Conservation (phyloP, 1,284 basidiomycete genomes). For the Ganoderma sp. region DNA sequence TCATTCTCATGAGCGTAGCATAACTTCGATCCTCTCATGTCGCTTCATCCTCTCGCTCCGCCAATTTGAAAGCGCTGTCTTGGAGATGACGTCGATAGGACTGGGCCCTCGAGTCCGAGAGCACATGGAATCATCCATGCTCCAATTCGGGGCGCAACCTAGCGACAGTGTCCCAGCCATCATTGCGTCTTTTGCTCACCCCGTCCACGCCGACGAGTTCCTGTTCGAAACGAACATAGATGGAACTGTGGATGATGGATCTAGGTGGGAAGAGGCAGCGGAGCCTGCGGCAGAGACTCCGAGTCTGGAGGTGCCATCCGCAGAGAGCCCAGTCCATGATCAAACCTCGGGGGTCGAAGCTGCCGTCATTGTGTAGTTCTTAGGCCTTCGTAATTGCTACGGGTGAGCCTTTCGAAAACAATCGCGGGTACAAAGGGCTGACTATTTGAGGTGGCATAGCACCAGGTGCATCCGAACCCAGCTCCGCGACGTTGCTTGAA, state of each 20-base stretch:
- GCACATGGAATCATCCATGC: background rate
- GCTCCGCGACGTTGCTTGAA: too few relatives aligned
- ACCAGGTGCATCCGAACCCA: too few relatives aligned
- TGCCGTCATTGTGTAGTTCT: too few relatives aligned
- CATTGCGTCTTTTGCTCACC: background rate
- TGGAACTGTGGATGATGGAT: background rate
- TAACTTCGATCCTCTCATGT: background rate
- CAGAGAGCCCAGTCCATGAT: background rate
- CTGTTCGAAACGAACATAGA: background rate
- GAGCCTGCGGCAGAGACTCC: background rate
- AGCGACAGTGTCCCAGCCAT: background rate
- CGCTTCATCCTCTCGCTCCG: background rate
- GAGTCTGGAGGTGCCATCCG: background rate
- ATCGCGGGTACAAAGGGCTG: too few relatives aligned
- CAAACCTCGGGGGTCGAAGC: too few relatives aligned
- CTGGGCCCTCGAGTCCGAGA: background rate
- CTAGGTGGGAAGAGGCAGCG: background rate
- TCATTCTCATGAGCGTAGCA: background rate
- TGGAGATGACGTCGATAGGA: background rate
- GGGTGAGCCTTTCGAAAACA: too few relatives aligned
- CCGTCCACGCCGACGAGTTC: background rate
- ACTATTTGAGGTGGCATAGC: too few relatives aligned
- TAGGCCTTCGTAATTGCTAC: too few relatives aligned
- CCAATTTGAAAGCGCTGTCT: background rate
- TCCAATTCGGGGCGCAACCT: background rate